These are phyloP conservation scores for Zymoseptoria crescenta DNA, from an alignment of 2,329 filamentous ascomycete species.

Conservation along the genomic window DNA sequence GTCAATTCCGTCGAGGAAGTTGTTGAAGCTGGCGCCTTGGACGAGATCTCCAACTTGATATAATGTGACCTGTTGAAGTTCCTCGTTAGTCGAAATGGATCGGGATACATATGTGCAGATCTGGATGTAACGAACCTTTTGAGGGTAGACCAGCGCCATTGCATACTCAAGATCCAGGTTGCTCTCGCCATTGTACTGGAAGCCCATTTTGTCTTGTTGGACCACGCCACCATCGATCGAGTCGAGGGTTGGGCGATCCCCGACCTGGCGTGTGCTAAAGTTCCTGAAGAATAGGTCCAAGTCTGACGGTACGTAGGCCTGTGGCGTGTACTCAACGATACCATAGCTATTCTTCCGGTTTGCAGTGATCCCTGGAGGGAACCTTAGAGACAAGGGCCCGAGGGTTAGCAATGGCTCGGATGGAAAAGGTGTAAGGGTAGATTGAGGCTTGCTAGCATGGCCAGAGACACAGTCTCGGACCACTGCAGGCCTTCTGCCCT, in stretches of 20 bases:
- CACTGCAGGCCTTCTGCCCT: too few species aligned
- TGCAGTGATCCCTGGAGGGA: constrained; percentile 30
- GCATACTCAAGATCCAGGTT: constrained; percentile 50
- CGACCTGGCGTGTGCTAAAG: constrained; percentile 27
- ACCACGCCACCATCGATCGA: constrained; percentile 28
- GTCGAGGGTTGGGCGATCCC: constrained; percentile 25
- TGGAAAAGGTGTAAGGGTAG: too few species aligned
- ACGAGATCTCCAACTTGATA: constrained; percentile 39
- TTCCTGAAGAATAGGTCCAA: constrained; percentile 32
- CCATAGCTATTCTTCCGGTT: constrained; percentile 44
- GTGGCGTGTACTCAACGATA: constrained; percentile 46
- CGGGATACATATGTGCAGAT: constrained; percentile 16
- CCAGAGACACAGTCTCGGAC: too few species aligned
- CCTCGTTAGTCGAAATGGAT: neutral
- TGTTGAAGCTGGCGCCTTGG: constrained; percentile 29
- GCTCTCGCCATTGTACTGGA: constrained; percentile 42
- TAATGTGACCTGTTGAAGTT: neutral
- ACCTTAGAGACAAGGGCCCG: neutral
- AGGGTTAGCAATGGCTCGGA: too few species aligned
- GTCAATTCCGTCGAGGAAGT: constrained; percentile 41
- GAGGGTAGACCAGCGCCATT: constrained; percentile 45
- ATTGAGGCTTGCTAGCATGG: too few species aligned
- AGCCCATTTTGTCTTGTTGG: constrained; percentile 33
- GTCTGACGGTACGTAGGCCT: constrained; percentile 41
- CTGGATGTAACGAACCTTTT: constrained; percentile 30